Evolutionary conservation across 2,329 filamentous ascomycete genomes (phyloP), one percentile per base, ranked within the genome.

Genomic region (Fusarium nygamai): DNA sequence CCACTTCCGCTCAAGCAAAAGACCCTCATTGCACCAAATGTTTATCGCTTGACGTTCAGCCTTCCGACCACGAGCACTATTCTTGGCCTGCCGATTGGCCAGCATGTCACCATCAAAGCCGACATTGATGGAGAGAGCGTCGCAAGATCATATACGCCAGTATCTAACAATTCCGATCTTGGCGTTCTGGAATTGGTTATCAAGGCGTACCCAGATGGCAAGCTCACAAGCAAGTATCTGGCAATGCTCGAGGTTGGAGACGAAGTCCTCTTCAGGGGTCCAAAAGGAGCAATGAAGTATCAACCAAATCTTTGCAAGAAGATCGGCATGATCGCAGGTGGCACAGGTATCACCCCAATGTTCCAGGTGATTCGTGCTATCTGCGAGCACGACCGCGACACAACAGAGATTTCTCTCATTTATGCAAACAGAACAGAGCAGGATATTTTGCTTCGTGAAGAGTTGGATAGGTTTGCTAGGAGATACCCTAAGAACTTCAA

Each of bases 281-380:
- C 88, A 22, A 90, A 89, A 74, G 88, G 88, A 22, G 85, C 87
- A 3, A 89, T 90, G 87, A 83, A 82, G 14, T 90, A 90, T 78
- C 78, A 76, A 14, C 83, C 81, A 11, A 83, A 82, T 0, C 79
- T 85, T 9, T 82, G 81, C 58, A 83, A 81, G 70, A 80, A 82
- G 43, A 84, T 90, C n/a, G 88, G 88, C 54, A 90, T 90, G 88
- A 77, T 90, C 5, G 88, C 87, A 1, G 88, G 88, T 6, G 81
- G 81, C 1, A 82, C 81, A 0, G 81, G 81, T 8, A 81, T 82
- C 13, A 82, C 48, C 1, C 81, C 81, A 2, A 81, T 83, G 80
- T 83, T 77, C 68, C 90, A 92, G 77, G 80, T 92, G 8, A 91
- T 92, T 72, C 87, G 89, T 7, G 89, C 89, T 46, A 89, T 92